These are phyloP conservation scores for Acanthamoeba healyi DNA, from an alignment of 208 protist genomes.

Conservation along the genomic window DNA sequence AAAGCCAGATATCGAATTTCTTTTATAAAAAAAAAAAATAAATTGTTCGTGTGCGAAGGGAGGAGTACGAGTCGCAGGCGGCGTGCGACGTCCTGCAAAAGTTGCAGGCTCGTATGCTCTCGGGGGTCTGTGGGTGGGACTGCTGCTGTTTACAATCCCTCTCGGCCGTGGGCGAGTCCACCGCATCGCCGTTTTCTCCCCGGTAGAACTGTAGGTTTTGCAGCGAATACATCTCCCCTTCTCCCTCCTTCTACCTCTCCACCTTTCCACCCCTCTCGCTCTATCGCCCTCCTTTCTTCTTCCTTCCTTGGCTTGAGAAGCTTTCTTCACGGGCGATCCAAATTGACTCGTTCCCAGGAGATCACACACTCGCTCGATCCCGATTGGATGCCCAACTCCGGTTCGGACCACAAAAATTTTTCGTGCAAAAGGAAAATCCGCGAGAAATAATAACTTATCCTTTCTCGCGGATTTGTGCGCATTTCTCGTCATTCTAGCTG, in stretches of 20 bases:
- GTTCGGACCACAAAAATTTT: no score
- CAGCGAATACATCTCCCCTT: neutral
- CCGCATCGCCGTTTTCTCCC: no score
- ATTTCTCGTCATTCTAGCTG: no score
- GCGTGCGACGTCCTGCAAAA: conserved; percentile 17
- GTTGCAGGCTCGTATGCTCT: conserved; percentile 20
- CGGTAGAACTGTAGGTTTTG: neutral
- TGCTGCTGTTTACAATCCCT: neutral
- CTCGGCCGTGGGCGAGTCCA: no score
- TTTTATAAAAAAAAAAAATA: no score
- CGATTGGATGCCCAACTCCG: no score
- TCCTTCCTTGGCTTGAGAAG: neutral
- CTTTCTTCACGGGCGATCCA: neutral
- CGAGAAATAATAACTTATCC: no score
- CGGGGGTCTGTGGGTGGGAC: neutral
- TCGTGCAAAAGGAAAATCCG: no score
- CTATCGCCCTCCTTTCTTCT: neutral
- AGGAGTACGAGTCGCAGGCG: conserved; percentile 5
- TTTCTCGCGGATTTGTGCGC: no score
- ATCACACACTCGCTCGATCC: no score
- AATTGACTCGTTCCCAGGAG: no score
- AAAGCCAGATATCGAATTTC: neutral
- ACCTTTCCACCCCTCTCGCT: neutral
- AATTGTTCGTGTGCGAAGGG: neutral
- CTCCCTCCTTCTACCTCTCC: neutral